A percentile compares a stretch with the other conserved stretches of the same genome.
Evolutionary conservation across 179 eudicot species (phyloP).

Genomic region (Monotropa hypopitys): DNA sequence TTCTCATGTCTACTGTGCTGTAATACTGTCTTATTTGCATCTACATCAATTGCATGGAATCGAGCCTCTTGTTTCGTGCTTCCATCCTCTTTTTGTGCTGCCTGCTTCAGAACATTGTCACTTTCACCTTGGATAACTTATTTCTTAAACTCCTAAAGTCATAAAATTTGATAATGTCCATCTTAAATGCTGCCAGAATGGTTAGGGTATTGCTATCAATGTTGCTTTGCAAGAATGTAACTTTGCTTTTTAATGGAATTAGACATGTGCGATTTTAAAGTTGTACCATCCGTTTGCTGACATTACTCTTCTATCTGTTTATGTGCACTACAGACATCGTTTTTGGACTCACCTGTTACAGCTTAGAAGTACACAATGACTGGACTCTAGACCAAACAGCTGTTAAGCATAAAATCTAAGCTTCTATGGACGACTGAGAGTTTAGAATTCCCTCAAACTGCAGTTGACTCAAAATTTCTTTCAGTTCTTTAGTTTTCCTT

Average conservation of each 20-base stretch:
- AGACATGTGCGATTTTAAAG: not conserved
- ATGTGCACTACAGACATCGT: not conserved
- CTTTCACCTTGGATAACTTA: not conserved
- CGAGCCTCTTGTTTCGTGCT: not conserved
- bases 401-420: not conserved
- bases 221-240: not conserved
- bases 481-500: not conserved
- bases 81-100: not conserved
- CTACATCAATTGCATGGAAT: not conserved
- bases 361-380: not conserved
- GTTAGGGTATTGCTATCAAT: not conserved
- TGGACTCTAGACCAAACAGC: not conserved
- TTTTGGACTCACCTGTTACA: not conserved
- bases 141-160: not conserved
- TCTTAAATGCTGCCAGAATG: not conserved
- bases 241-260: not conserved
- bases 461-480: not conserved
- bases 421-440: not conserved
- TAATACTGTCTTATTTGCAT: too few relatives aligned
- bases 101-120: not conserved
- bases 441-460: not conserved
- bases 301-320: not conserved
- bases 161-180: not conserved
- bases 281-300: not conserved
- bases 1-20: not conserved